Evolutionary conservation across 139 green algal genomes (phyloP).

Genomic region (Astrephomene gubernaculifera): DNA sequence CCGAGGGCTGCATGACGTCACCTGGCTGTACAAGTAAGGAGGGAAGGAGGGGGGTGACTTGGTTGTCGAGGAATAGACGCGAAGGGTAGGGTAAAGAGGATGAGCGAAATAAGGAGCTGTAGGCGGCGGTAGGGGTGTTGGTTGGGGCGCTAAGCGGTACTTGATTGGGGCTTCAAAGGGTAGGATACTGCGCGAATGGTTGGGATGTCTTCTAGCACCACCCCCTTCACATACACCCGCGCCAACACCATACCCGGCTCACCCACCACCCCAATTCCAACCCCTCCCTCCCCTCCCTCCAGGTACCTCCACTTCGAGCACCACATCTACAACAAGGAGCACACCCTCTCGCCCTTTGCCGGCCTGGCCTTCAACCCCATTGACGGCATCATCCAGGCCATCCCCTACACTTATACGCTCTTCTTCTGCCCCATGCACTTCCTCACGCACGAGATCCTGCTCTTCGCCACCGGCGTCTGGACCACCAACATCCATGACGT

Average conservation of each 20-base stretch:
- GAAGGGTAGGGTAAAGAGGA: too few relatives aligned
- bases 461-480: slow-evolving; percentile 95
- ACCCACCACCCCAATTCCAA: background rate
- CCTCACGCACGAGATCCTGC: slow-evolving; percentile 92
- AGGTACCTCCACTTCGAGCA: slow-evolving; percentile 86
- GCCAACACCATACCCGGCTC: too few relatives aligned
- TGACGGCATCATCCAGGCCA: slow-evolving; percentile 88
- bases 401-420: slow-evolving; percentile 87
- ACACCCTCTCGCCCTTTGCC: slow-evolving; percentile 95
- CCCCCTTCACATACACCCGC: too few relatives aligned
- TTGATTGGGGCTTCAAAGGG: too few relatives aligned
- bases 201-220: too few relatives aligned
- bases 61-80: too few relatives aligned
- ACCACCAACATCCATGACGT: slow-evolving; percentile 98
- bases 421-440: slow-evolving; percentile 93
- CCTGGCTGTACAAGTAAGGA: slow-evolving; percentile 72
- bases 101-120: too few relatives aligned
- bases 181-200: too few relatives aligned
- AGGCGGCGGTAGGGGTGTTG: too few relatives aligned
- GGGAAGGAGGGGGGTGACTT: too few relatives aligned
- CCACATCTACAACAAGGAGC: slow-evolving; percentile 99
- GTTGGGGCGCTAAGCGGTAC: too few relatives aligned
- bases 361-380: slow-evolving; percentile 95
- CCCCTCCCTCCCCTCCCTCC: background rate
- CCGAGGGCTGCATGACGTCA: slow-evolving; percentile 87